Percentiles rank a stretch among this genome's conserved stretches.
Evolutionary conservation across 2,329 filamentous ascomycete species (phyloP).

Genomic region (Botrytis paeoniae): DNA sequence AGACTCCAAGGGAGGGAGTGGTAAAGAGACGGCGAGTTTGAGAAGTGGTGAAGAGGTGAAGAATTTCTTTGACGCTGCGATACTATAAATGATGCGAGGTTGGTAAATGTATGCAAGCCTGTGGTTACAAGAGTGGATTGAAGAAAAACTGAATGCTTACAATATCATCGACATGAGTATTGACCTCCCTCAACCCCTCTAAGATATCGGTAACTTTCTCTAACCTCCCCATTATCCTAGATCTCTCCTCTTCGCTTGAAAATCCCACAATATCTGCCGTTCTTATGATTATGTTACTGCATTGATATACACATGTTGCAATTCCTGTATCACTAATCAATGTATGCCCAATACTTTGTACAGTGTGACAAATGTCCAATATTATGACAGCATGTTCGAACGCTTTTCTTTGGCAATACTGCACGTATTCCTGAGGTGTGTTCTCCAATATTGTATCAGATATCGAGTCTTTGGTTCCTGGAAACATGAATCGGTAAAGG

Average conservation of each 20-base stretch:
- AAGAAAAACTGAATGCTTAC: background rate
- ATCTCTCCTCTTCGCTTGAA: background rate
- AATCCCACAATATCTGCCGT: conserved; percentile 11
- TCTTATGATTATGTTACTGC: conserved; percentile 17
- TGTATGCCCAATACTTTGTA: conserved; percentile 17
- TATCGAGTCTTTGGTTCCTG: conserved; percentile 15
- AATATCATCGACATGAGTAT: conserved; percentile 16
- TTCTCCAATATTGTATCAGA: conserved; percentile 6
- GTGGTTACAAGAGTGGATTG: too few relatives aligned
- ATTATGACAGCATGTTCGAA: conserved; percentile 15
- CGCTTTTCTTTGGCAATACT: conserved; percentile 15
- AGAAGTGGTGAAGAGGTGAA: background rate
- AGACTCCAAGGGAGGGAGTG: background rate
- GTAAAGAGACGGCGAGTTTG: conserved; percentile 1
- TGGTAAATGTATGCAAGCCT: background rate
- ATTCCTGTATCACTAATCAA: conserved; percentile 16
- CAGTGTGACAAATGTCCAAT: conserved; percentile 14
- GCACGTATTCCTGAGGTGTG: conserved; percentile 5
- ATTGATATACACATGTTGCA: conserved; percentile 14
- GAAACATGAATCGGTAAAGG: conserved; percentile 17
- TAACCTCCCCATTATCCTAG: conserved; percentile 1
- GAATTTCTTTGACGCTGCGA: conserved; percentile 12
- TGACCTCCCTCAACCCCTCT: conserved; percentile 15
- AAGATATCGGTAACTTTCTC: conserved; percentile 1
- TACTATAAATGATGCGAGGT: background rate